Evolutionary conservation across 2,329 filamentous ascomycete species (phyloP).

Genomic region (Colletotrichum liaoningense): DNA sequence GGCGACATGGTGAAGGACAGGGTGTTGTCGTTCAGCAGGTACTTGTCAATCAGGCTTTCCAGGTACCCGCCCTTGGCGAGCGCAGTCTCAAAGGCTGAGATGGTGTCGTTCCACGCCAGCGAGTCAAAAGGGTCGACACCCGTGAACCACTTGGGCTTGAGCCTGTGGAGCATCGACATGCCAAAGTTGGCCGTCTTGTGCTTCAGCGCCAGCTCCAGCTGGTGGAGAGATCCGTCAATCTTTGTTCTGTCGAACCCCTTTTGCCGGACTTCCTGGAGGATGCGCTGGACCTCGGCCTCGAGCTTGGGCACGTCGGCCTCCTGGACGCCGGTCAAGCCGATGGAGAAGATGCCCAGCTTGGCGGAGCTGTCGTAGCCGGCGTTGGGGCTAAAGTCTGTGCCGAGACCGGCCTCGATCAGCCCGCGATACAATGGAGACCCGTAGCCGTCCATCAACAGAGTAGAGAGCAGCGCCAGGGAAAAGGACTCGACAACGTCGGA

Average conservation of each 20-base stretch:
- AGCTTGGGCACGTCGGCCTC: slow-evolving; percentile 82
- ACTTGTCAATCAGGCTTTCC: slow-evolving; percentile 87
- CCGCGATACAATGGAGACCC: slow-evolving; percentile 92
- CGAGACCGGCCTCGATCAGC: slow-evolving; percentile 88
- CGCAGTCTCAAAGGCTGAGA: slow-evolving; percentile 82
- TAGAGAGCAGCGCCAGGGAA: slow-evolving; percentile 83
- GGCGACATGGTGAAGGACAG: slow-evolving; percentile 96
- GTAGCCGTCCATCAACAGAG: slow-evolving; percentile 91
- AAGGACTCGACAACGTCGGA: slow-evolving; percentile 89
- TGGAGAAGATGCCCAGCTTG: slow-evolving; percentile 84
- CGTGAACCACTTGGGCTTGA: slow-evolving; percentile 95
- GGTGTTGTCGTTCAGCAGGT: slow-evolving; percentile 86
- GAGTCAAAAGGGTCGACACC: slow-evolving; percentile 93
- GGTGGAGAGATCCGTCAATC: slow-evolving; percentile 93
- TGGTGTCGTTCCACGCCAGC: slow-evolving; percentile 90
- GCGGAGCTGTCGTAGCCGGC: slow-evolving; percentile 88
- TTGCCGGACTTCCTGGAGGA: slow-evolving; percentile 75
- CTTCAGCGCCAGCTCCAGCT: slow-evolving; percentile 91
- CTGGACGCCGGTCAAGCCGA: slow-evolving; percentile 91
- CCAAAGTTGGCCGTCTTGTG: slow-evolving; percentile 98
- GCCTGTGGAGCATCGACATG: slow-evolving; percentile 86
- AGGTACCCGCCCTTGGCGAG: slow-evolving; percentile 84
- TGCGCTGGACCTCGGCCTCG: slow-evolving; percentile 78
- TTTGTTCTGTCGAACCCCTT: slow-evolving; percentile 91
- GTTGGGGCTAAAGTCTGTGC: slow-evolving; percentile 94